phyloP scores from a whole-genome alignment of 1,139 yeast genomes.

The Candida neerlandica region DNA sequence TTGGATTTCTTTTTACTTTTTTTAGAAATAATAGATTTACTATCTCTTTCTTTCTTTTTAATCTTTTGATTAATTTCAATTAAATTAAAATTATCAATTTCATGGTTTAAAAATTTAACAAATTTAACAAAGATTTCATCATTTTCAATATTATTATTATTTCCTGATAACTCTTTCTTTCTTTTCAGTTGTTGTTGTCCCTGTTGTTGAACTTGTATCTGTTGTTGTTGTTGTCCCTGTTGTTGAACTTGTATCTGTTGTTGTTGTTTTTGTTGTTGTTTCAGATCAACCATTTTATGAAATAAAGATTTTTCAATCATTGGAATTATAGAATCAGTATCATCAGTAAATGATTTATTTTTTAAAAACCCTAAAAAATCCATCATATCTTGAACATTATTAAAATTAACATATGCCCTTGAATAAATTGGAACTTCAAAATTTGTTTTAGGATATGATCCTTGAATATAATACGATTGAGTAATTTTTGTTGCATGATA shows the following conservation, averaged over 20 bases:
- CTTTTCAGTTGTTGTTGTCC: slow-evolving; percentile 1
- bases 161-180: slow-evolving; percentile 13
- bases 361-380: slow-evolving; percentile 20
- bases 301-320: slow-evolving; percentile 26
- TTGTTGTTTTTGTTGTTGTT: neutral
- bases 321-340: slow-evolving; percentile 28
- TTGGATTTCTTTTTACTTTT: slow-evolving; percentile 14
- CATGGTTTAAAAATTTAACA: slow-evolving; percentile 13
- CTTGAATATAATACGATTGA: slow-evolving; percentile 23
- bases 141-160: slow-evolving; percentile 17
- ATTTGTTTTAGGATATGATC: slow-evolving; percentile 22
- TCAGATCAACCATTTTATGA: slow-evolving; percentile 23
- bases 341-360: slow-evolving; percentile 27
- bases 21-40: slow-evolving; percentile 7
- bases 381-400: slow-evolving; percentile 15
- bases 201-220: too few relatives aligned
- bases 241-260: neutral
- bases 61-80: slow-evolving; percentile 12
- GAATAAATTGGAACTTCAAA: slow-evolving; percentile 32
- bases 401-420: slow-evolving; percentile 31
- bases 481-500: slow-evolving; percentile 16
- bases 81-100: slow-evolving; percentile 18
- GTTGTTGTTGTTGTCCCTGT: neutral
- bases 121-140: slow-evolving; percentile 17
- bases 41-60: slow-evolving; percentile 8